Conservation (phyloP, 2,329 filamentous ascomycete genomes). For the Emydomyces testavorans region DNA sequence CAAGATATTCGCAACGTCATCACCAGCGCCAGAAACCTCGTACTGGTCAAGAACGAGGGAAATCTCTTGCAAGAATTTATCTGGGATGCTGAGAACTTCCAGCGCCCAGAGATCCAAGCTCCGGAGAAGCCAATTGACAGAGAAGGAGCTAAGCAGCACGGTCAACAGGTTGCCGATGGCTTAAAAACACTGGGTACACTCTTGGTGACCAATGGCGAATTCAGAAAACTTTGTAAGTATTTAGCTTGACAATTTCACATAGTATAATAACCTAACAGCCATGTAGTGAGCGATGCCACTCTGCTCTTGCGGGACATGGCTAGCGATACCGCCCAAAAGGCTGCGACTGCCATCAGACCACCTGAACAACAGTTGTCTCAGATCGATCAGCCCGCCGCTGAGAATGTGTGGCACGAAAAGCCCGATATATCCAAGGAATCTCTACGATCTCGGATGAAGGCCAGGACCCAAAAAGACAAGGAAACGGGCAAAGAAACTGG, state of each 20-base stretch:
- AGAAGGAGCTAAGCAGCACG: conserved; percentile 68
- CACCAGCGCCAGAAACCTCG: conserved; percentile 67
- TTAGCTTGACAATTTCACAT: conserved; percentile 19
- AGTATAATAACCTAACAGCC: conserved; percentile 14
- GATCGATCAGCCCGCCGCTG: conserved; percentile 72
- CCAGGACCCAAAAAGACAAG: conserved; percentile 41
- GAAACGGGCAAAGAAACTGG: conserved; percentile 25
- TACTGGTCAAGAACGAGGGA: conserved; percentile 89
- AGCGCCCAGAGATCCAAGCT: conserved; percentile 44
- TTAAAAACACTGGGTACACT: conserved; percentile 78
- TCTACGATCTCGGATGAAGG: conserved; percentile 56
- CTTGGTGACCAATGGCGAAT: conserved; percentile 90
- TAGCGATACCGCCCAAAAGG: conserved; percentile 74
- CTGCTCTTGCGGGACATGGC: conserved; percentile 80
- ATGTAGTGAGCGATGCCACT: conserved; percentile 61
- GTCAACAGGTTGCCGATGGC: conserved; percentile 70
- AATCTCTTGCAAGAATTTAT: conserved; percentile 94
- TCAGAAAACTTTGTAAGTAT: conserved; percentile 70
- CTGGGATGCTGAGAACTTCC: conserved; percentile 76
- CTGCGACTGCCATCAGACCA: conserved; percentile 63
- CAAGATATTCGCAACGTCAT: conserved; percentile 68
- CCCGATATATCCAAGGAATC: conserved; percentile 62
- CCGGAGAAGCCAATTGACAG: conserved; percentile 62
- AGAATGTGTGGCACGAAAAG: conserved; percentile 87
- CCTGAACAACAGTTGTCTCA: conserved; percentile 62